Evolutionary conservation across 305 asterid genomes (phyloP).

Genomic region (Plantago lanceolata): DNA sequence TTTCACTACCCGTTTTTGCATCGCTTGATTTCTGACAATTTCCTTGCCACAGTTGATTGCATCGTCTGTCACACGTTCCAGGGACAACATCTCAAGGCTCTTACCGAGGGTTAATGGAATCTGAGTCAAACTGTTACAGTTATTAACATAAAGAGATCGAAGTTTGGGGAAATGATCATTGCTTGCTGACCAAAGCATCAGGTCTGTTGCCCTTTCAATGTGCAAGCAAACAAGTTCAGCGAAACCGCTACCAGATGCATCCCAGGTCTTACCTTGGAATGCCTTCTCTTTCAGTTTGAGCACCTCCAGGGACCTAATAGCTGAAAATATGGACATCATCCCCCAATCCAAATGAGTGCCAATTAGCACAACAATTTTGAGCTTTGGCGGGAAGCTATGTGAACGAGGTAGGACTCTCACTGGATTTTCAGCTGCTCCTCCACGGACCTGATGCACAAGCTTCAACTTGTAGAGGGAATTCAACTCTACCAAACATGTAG

Average conservation of each 20-base stretch:
- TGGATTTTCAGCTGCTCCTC: not conserved
- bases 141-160: not conserved
- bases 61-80: not conserved
- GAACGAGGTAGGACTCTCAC: not conserved
- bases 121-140: not conserved
- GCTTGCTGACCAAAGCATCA: not conserved
- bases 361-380: not conserved
- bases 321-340: not conserved
- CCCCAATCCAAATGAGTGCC: not conserved
- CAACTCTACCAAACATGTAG: not conserved
- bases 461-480: not conserved
- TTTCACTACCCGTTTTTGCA: not conserved
- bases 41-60: not conserved
- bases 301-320: not conserved
- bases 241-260: not conserved
- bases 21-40: not conserved
- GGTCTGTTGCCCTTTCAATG: not conserved
- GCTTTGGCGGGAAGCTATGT: not conserved
- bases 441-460: not conserved
- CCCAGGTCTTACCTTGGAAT: not conserved
- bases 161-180: not conserved
- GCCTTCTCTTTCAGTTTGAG: conserved; percentile 1
- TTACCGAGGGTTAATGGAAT: not conserved
- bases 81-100: not conserved
- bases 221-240: not conserved